Evolutionary conservation across 2,329 filamentous ascomycete genomes (phyloP), one percentile per base, ranked within the genome.

Genomic region (Dothistroma pini): DNA sequence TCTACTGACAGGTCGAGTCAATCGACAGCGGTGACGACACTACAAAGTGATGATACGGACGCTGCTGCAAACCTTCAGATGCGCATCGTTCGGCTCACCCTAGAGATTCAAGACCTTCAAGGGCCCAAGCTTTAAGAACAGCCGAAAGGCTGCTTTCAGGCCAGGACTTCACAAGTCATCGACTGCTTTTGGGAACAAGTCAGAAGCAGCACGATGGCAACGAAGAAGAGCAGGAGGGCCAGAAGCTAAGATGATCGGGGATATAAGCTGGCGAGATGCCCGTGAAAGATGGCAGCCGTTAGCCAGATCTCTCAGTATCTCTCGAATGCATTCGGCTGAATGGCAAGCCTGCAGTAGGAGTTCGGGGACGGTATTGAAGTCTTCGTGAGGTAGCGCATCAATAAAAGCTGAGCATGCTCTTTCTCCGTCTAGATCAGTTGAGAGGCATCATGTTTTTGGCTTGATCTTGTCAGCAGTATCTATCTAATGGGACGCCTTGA

Each of bases 401-500:
- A 19, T 44, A 8, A 14, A 44, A 19, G 19, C 38, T 44, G 38
- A 44, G 25, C 25, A 6, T 29, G 25, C 25, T 29, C 25, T 6
- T 29, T 29, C 25, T 29, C 25, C 25, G 25, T 29, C 25, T 29
- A 29, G 25, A 29, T 29, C 25, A 29, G 25, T 29, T 29, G 3
- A 19, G 14, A 7, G 6, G 21, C 21, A 25, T 25, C 12, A 2
- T 51, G 21, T 51, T n/a, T 9, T 11, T 47, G 35, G 9, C 21
- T n/a, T 12, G 34, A 16, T 50, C 29, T 50, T 96, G 90, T 96
- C 77, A 83, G 89, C 91, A 91, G 87, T 86, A 86, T 85, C 92
- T 96, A 96, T 96, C 92, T 96, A 96, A 93, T 91, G 84, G 89
- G 87, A 88, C 85, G 83, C 89, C 88, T 90, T 91, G 66, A 63